These are phyloP conservation scores for Ophiocordyceps camponoti-saundersi DNA, from an alignment of 2,329 filamentous ascomycete genomes.

Conservation along the genomic window DNA sequence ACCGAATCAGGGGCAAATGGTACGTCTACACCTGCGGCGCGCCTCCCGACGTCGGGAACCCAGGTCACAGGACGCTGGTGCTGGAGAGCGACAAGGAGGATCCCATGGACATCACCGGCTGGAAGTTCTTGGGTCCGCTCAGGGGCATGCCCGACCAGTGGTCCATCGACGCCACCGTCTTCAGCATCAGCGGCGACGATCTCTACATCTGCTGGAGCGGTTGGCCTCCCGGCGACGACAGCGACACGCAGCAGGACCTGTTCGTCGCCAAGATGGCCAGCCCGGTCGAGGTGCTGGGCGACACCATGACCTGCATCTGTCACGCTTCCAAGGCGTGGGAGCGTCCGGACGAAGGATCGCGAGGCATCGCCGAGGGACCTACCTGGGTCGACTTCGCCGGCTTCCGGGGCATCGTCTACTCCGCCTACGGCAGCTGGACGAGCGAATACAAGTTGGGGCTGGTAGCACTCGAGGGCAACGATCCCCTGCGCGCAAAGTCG, in stretches of 20 bases:
- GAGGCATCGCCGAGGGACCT: conserved; percentile 5
- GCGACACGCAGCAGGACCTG: conserved; percentile 4
- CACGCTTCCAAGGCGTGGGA: conserved; percentile 3
- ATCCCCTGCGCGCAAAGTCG: conserved; percentile 3
- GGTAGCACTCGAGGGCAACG: conserved; percentile 1
- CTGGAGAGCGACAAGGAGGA: conserved; percentile 2
- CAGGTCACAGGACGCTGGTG: conserved; percentile 1
- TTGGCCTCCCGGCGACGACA: conserved; percentile 4
- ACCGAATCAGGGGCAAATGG: conserved; percentile 7
- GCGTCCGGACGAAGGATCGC: conserved; percentile 1
- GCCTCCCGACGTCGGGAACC: conserved; percentile 1
- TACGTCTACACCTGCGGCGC: conserved; percentile 6
- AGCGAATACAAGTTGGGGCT: conserved; percentile 5
- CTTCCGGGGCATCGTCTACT: conserved; percentile 5
- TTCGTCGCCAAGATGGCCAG: conserved; percentile 3
- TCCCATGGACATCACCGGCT: conserved; percentile 2
- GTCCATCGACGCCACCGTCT: conserved; percentile 5
- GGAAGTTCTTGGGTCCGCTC: conserved; percentile 4
- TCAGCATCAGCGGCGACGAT: conserved; percentile 5
- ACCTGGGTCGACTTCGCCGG: conserved; percentile 4
- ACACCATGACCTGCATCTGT: conserved; percentile 1
- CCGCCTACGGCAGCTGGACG: conserved; percentile 4
- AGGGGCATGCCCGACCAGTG: conserved; percentile 4
- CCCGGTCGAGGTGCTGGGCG: conserved; percentile 1
- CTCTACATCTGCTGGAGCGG: conserved; percentile 5